These are phyloP conservation scores for Quercus engelmannii DNA, from an alignment of 306 rosid genomes.

Conservation along the genomic window DNA sequence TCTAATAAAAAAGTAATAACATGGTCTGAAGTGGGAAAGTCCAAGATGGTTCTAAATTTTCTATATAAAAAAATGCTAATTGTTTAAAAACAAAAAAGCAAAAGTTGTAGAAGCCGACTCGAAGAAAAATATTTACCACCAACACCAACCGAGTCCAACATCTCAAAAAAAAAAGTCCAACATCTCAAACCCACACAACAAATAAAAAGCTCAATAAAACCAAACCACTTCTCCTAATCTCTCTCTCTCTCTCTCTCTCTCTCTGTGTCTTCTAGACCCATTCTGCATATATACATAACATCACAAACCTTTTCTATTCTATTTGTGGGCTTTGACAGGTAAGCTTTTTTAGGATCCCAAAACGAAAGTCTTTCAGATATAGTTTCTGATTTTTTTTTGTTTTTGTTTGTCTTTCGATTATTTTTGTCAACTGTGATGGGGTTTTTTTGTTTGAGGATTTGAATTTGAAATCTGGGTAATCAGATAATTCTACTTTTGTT, in stretches of 20 bases:
- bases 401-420: background rate
- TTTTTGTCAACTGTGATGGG: background rate
- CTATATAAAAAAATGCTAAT: no score
- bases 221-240: background rate
- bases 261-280: background rate
- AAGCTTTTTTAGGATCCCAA: constrained; percentile 3
- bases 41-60: background rate
- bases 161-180: background rate
- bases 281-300: background rate
- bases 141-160: background rate
- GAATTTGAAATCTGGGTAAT: background rate
- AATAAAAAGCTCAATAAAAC: background rate
- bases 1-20: no score
- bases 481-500: background rate
- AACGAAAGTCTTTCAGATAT: background rate
- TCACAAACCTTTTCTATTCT: constrained; percentile 1
- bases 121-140: background rate
- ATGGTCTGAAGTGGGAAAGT: background rate
- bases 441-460: background rate
- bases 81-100: no score
- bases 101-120: background rate
- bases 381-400: background rate
- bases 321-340: constrained; percentile 18
- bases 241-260: background rate
- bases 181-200: constrained; percentile 12